These are phyloP conservation scores for Alloascoidea hylecoeti DNA, from an alignment of 805 yeast genomes.

Conservation along the genomic window DNA sequence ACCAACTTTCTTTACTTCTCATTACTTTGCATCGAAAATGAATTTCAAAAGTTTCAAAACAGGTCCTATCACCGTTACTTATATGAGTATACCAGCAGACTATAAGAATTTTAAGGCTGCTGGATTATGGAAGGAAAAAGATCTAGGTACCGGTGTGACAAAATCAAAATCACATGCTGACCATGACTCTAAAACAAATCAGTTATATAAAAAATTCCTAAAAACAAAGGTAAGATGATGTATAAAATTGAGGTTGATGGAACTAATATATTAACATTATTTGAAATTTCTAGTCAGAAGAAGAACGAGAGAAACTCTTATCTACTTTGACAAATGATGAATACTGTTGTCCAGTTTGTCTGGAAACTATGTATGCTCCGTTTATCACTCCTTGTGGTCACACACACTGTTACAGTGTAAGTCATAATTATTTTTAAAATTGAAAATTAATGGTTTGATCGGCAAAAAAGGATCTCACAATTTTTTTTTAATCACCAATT, in stretches of 20 bases:
- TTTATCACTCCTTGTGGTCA: conserved; percentile 1
- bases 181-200: neutral
- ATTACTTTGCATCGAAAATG: conserved; percentile 1
- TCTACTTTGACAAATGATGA: neutral
- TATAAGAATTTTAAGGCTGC: too few species aligned
- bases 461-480: neutral
- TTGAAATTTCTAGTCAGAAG: neutral
- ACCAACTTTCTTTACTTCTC: neutral
- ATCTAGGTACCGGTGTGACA: too few species aligned
- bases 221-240: neutral
- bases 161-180: neutral
- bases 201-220: neutral
- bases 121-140: too few species aligned
- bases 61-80: neutral
- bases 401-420: conserved; percentile 1
- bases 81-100: neutral
- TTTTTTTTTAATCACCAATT: too few species aligned
- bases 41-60: neutral
- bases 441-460: neutral
- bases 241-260: neutral
- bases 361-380: conserved; percentile 1
- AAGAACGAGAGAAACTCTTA: neutral
- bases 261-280: neutral
- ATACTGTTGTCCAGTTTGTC: neutral
- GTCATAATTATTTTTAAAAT: too few species aligned